Base-by-base conservation (phyloP, 805 yeast genomes). In the Barnettozyma siamensis region DNA sequence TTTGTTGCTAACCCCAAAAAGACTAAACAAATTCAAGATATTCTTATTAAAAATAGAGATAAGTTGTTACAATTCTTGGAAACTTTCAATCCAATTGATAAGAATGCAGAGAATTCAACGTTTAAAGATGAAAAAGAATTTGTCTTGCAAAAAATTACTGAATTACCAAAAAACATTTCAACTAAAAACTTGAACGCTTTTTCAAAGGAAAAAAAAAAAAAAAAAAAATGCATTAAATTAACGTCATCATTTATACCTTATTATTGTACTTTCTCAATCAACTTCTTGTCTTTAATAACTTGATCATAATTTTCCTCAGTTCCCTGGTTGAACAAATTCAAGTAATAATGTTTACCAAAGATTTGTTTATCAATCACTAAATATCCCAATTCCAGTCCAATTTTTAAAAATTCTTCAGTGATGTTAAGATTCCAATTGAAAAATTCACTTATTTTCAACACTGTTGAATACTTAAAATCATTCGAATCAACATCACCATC, bases 1-100 rank as follows among this genome's bases (percentile, higher is more conserved):
- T 88, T 93, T 63, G 88, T 88, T n/a, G 98, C 96, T 5, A 93
- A 93, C 62, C 99, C 99, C 5, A 80, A 83, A 48, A 89, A 89
- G 60, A 72, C 88, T 3, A 88, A 82, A 59, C 78, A 82, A 7
- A 79, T 93, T 2, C 65, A 75, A 40, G 96, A 91, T 60, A 84
- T 91, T 17, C 68, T 93, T 49, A 76, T 80, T 35, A 88, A 89
- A 57, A 93, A 93, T 62, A 78, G 88, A 55, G 83, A 78, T 31
- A 86, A 84, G 55, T 72, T 91, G 47, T 60, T 89, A 30, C 69
- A 70, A 26, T 88, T 86, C 57, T 72, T 91, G 44, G 73, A 75
- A 35, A 73, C 70, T 30, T 86, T 88, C 57, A 78, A 76, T 42
- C 71, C 78, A 11, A 74, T 69, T 30, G 71, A 73, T 34, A 64